Percentiles rank a stretch among this genome's conserved stretches.
Conservation (phyloP, 345 rosid genomes). For the Arabis hirsuta region DNA sequence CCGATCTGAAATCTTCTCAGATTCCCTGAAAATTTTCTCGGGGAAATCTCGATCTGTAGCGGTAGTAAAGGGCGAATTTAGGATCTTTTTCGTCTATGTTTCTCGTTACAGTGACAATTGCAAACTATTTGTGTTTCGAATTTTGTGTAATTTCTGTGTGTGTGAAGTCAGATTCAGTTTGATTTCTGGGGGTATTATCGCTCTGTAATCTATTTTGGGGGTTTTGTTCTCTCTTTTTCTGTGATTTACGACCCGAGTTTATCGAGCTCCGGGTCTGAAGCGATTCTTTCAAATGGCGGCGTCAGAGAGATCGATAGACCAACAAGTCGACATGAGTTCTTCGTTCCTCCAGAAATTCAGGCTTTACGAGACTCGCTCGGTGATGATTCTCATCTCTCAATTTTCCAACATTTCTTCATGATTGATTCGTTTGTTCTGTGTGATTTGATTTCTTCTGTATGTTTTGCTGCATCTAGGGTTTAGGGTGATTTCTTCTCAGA, state of each 20-base stretch:
- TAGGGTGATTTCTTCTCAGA: background rate
- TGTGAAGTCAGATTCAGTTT: slow-evolving; percentile 38
- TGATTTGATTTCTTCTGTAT: slow-evolving; percentile 6
- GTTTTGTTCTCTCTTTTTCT: slow-evolving; percentile 13
- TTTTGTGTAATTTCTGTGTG: slow-evolving; percentile 16
- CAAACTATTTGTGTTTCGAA: slow-evolving; percentile 6
- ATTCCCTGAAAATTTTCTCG: background rate
- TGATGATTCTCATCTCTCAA: slow-evolving; percentile 37
- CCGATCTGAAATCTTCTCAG: slow-evolving; percentile 29
- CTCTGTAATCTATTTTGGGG: slow-evolving; percentile 43
- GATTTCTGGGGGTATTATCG: slow-evolving; percentile 1
- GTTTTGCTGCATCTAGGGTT: slow-evolving; percentile 8
- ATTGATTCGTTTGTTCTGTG: slow-evolving; percentile 6
- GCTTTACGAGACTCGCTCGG: slow-evolving; percentile 92
- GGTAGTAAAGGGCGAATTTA: background rate
- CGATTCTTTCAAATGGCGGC: slow-evolving; percentile 42
- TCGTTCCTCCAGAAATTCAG: slow-evolving; percentile 75
- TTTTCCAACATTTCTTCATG: background rate
- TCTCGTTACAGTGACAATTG: slow-evolving; percentile 29
- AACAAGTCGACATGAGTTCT: slow-evolving; percentile 40
- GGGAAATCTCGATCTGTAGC: slow-evolving; percentile 14
- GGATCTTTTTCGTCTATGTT: slow-evolving; percentile 2
- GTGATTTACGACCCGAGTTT: slow-evolving; percentile 41
- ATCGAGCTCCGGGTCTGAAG: slow-evolving; percentile 49
- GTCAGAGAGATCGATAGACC: slow-evolving; percentile 44